Conservation (phyloP, 1,284 basidiomycete species). For the Mycosarcoma mackinlayi region DNA sequence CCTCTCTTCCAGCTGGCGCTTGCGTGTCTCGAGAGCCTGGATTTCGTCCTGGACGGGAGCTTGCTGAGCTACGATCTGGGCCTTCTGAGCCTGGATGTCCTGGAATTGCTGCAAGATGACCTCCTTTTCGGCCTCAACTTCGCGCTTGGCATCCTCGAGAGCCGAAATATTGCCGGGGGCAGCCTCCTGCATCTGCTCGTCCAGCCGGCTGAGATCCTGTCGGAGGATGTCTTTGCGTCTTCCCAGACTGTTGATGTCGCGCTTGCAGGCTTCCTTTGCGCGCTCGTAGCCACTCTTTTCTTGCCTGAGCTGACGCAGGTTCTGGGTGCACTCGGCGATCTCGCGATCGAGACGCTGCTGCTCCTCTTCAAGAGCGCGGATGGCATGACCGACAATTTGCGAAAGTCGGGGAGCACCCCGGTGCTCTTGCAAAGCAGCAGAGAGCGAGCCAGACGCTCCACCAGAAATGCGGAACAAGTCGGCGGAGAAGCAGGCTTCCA, state of each 20-base stretch:
- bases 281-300: conserved; percentile 29
- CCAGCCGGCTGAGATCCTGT: conserved; percentile 69
- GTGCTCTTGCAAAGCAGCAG: conserved; percentile 66
- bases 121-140: conserved; percentile 51
- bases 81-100: conserved; percentile 47
- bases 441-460: conserved; percentile 42
- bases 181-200: conserved; percentile 78
- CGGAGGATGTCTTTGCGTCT: conserved; percentile 34
- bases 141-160: conserved; percentile 72
- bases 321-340: conserved; percentile 17
- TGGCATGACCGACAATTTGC: conserved; percentile 54
- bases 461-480: conserved; percentile 62
- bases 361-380: conserved; percentile 45
- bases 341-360: conserved; percentile 27
- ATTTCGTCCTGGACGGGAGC: conserved; percentile 64
- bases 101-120: conserved; percentile 51
- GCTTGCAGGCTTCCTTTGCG: conserved; percentile 11
- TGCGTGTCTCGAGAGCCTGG: conserved; percentile 25
- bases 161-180: conserved; percentile 78
- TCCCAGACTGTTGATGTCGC: conserved; percentile 29
- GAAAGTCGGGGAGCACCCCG: conserved; percentile 66
- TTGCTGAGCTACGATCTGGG: conserved; percentile 64
- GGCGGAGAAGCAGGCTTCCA: conserved; percentile 60
- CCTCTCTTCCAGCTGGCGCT: conserved; percentile 11
- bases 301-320: conserved; percentile 13